phyloP scores from a whole-genome alignment of 768 basidiomycete genomes.

The Lactarius trivialis region DNA sequence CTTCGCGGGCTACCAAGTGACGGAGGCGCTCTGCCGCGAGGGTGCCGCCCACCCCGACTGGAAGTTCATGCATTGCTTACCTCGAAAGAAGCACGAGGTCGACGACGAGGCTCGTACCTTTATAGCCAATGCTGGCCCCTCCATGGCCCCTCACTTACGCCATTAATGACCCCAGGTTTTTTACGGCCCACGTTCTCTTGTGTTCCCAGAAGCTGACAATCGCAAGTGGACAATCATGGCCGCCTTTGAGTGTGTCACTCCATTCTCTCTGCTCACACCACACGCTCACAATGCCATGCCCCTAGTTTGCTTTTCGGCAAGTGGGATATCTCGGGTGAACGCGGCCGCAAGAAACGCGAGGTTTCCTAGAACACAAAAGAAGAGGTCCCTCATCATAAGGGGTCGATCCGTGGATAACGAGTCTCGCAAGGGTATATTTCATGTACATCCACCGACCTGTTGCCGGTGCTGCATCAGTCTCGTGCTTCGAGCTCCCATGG shows the following conservation, averaged over 20 bases:
- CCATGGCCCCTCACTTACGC: constrained; percentile 2
- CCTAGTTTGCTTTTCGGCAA: constrained; percentile 32
- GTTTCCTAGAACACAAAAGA: neutral
- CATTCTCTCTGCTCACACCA: neutral
- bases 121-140: neutral
- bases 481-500: neutral
- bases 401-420: neutral
- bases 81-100: constrained; percentile 88
- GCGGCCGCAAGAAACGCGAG: constrained; percentile 2
- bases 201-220: constrained; percentile 93
- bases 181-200: constrained; percentile 86
- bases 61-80: constrained; percentile 96
- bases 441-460: neutral
- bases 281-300: constrained; percentile 26
- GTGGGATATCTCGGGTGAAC: constrained; percentile 23
- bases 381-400: neutral
- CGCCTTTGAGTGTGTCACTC: constrained; percentile 62
- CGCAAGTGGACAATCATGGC: constrained; percentile 97
- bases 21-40: constrained; percentile 73
- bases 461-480: neutral
- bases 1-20: constrained; percentile 92
- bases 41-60: constrained; percentile 82
- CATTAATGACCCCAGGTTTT: constrained; percentile 56
- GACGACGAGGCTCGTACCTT: constrained; percentile 70
- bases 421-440: neutral